Evolutionary conservation across 176 grass and related monocot genomes (phyloP).

Genomic region (Musa troglodytarum): DNA sequence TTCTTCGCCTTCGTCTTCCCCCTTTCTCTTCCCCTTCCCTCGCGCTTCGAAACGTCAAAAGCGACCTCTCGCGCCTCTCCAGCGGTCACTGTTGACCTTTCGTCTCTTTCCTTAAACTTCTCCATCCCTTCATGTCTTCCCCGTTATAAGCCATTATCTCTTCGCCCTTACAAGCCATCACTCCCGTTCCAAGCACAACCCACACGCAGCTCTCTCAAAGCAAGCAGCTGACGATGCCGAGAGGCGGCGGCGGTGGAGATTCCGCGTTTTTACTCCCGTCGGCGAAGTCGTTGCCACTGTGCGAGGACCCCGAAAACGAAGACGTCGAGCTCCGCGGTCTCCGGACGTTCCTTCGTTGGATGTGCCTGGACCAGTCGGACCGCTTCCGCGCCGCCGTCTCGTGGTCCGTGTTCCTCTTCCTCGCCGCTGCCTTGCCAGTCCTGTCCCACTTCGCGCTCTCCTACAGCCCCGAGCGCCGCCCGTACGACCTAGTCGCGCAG

Average conservation of each 20-base stretch:
- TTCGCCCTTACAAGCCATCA: not conserved
- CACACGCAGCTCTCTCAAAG: not conserved
- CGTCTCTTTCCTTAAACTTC: not conserved
- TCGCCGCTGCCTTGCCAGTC: conserved; percentile 36
- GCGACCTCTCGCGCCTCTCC: not conserved
- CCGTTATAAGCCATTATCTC: not conserved
- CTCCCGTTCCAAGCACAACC: no score
- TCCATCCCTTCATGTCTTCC: not conserved
- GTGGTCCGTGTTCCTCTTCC: conserved; percentile 44
- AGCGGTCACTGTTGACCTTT: not conserved
- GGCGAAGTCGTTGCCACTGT: conserved; percentile 6
- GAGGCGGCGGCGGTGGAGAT: not conserved
- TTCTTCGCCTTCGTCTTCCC: no score
- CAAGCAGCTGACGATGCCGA: not conserved
- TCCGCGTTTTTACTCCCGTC: conserved; percentile 41
- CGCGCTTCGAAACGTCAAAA: not conserved
- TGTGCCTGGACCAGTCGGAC: conserved; percentile 77
- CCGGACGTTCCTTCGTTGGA: conserved; percentile 56
- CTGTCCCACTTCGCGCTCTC: conserved; percentile 48
- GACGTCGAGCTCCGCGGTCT: conserved; percentile 77
- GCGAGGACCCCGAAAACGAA: not conserved
- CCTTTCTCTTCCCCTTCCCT: no score
- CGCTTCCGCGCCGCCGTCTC: conserved; percentile 23
- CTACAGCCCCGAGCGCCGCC: conserved; percentile 35
- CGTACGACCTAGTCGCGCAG: conserved; percentile 59